Evolutionary conservation across 805 yeast species (phyloP).

Genomic region (Dipodascopsis uninucleata): DNA sequence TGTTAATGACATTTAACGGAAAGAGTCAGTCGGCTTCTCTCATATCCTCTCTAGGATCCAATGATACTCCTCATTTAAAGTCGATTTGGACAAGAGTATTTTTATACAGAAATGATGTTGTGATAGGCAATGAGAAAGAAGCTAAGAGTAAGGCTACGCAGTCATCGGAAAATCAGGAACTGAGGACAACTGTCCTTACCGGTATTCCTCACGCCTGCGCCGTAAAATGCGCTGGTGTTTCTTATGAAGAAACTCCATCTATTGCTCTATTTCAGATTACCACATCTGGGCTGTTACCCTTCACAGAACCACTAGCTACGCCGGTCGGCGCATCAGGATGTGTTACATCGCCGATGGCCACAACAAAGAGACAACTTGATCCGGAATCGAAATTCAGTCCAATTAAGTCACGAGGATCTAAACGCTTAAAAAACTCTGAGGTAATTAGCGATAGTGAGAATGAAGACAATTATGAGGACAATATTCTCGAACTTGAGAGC

Average conservation of each 20-base stretch:
- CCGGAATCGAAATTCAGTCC: too few species aligned
- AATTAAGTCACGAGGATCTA: too few species aligned
- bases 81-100: constrained; percentile 20
- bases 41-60: constrained; percentile 11
- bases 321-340: too few species aligned
- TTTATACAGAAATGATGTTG: constrained; percentile 18
- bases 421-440: too few species aligned
- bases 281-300: too few species aligned
- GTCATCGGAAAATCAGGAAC: background rate
- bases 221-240: constrained; percentile 20
- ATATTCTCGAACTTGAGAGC: too few species aligned
- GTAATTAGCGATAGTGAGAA: too few species aligned
- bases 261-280: constrained; percentile 14
- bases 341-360: too few species aligned
- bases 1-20: background rate
- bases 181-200: background rate
- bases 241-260: constrained; percentile 10
- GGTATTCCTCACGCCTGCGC: constrained; percentile 25
- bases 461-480: too few species aligned
- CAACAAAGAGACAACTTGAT: too few species aligned
- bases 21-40: background rate
- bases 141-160: background rate
- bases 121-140: background rate
- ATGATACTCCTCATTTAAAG: constrained; percentile 9
- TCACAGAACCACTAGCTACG: too few species aligned